A percentile compares a stretch with the other conserved stretches of the same genome.
Conservation (phyloP, 331 rosid genomes). For the Acacia concinna region DNA sequence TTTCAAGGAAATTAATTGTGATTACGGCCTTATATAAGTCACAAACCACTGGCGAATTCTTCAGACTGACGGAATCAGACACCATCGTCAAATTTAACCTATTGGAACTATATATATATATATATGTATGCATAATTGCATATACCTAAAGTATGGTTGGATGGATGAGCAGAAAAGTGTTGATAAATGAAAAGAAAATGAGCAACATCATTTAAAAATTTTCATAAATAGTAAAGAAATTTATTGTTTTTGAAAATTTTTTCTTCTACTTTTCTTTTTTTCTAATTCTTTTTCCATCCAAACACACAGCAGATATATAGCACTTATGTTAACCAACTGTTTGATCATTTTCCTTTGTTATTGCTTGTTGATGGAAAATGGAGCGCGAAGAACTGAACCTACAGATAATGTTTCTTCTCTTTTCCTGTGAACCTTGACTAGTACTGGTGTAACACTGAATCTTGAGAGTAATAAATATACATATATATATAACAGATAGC, state of each 20-base stretch:
- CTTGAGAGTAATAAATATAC: slow-evolving; percentile 4
- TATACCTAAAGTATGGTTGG: no score
- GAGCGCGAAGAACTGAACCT: slow-evolving; percentile 12
- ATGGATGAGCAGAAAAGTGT: no score
- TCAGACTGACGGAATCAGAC: slow-evolving; percentile 28
- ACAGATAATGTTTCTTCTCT: neutral
- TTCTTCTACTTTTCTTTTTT: no score
- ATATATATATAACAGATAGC: neutral
- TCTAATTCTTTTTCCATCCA: no score
- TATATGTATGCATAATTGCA: neutral
- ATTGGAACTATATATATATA: neutral
- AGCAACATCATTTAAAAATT: no score
- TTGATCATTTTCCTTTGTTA: neutral
- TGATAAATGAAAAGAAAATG: no score
- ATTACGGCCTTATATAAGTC: slow-evolving; percentile 35
- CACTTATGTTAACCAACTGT: neutral
- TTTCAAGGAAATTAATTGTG: slow-evolving; percentile 39
- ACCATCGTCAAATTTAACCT: slow-evolving; percentile 18
- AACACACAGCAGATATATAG: no score
- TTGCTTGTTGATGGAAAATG: slow-evolving; percentile 4
- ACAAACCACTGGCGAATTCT: slow-evolving; percentile 37
- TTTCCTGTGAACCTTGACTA: neutral
- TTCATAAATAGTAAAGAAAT: no score
- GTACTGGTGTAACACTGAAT: neutral
- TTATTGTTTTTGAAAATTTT: no score